Evolutionary conservation across 257 asterid genomes (phyloP).

Genomic region (Solanum pinnatisectum): DNA sequence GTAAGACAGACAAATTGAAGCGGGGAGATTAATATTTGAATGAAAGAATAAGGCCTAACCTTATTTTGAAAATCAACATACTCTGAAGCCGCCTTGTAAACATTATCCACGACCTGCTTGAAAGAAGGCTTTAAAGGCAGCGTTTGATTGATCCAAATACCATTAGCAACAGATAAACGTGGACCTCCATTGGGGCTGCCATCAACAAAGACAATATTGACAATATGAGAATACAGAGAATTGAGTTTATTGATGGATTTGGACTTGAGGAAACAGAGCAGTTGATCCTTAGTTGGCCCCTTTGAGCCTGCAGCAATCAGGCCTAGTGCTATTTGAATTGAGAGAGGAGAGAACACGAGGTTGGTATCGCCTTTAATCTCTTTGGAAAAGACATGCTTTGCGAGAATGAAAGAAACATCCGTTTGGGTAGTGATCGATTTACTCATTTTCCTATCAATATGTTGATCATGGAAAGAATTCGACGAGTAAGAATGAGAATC

Average conservation of each 20-base stretch:
- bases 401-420: slow-evolving; percentile 33
- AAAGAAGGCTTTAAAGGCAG: slow-evolving; percentile 29
- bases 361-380: slow-evolving; percentile 18
- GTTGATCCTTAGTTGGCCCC: not conserved
- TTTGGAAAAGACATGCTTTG: slow-evolving; percentile 29
- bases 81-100: slow-evolving; percentile 33
- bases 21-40: not conserved
- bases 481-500: not conserved
- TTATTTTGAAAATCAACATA: not conserved
- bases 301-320: slow-evolving; percentile 6
- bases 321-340: slow-evolving; percentile 1
- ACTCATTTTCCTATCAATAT: slow-evolving; percentile 30
- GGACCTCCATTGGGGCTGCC: slow-evolving; percentile 39
- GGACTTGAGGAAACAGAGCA: slow-evolving; percentile 6
- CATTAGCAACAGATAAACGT: slow-evolving; percentile 37
- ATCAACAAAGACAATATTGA: slow-evolving; percentile 29
- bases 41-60: not conserved
- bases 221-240: slow-evolving; percentile 34
- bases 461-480: not conserved
- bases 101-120: slow-evolving; percentile 15
- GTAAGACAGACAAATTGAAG: not conserved
- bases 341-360: slow-evolving; percentile 9
- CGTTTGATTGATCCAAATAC: slow-evolving; percentile 45
- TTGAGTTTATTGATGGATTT: not conserved
- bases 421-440: slow-evolving; percentile 13